Base-by-base conservation (phyloP, 2,329 filamentous ascomycete species). In the Cladosporium halotolerans region DNA sequence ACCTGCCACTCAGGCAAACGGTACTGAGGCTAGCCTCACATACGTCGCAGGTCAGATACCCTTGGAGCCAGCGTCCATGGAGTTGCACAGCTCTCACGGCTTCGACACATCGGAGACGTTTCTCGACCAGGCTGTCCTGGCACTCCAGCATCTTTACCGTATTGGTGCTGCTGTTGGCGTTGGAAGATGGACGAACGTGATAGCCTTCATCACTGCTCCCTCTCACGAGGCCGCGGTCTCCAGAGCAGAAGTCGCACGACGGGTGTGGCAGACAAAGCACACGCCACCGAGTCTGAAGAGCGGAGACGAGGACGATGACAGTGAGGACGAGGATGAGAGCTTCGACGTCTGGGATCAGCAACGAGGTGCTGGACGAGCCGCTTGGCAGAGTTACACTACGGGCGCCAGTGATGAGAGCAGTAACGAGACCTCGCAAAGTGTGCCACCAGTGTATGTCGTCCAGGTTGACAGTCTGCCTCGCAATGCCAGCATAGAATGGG, bases 1-100 rank as follows among this genome's bases (percentile, higher is more conserved):
- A 9, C 74, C 75, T 18, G 18, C 42, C 13, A 33, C 40, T 10
- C 9, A 19, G 2, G 57, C 63, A 16, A 64, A 66, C 9, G 50
- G 58, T 33, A 10, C 28, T 34, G 46, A 56, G 43, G 11, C 33
- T 19, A 40, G 32, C 40, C 7, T 80, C 9, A 75, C 92, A 13
- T 84, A 83, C 52, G 78, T 96, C 34, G 91, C 93, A 0, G 93
- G 93, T 0, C 93, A 97, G 70, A 96, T 99, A 46, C 89, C 92
- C 1, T 79, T 99, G 3, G 72, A 92, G 4, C 91, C 93, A 0
- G 79, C 84, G 3, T 85, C 80, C 3, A 97, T 97, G 92, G 63
- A 71, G 2, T 68, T 88, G 2, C 62, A 77, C 19, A 18, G 36
- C 13, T 23, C 44, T 9, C 39, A 38, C 11, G 41, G 40, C 9